Evolutionary conservation across 192 early-diverging fungal species (phyloP), one percentile per base, ranked within the genome.

Genomic region (Geranomyces michiganensis): DNA sequence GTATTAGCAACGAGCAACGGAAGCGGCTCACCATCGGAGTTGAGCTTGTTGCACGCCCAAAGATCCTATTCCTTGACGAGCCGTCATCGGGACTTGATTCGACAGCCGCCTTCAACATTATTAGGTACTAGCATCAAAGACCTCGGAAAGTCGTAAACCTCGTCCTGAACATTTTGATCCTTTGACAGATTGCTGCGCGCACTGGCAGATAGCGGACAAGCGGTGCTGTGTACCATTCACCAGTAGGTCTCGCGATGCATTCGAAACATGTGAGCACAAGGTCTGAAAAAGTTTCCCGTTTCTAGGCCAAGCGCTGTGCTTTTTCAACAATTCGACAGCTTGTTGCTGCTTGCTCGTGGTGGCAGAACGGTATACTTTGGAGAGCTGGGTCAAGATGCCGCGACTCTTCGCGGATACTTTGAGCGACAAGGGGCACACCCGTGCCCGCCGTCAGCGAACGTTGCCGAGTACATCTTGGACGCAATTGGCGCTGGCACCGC

Each of bases 21-120:
- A 96, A 96, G 82, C 90, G 92, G 43, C 72, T 96, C 62, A 94
- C 89, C 0, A 94, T 96, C 70, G 94, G 88, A 56, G 79, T 93
- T 19, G 94, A 96, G 78, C 82, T 96, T 48, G 91, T 92, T 14
- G 87, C 90, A 29, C 88, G 88, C 70, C 94, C 94, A 24, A 90
- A 89, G 79, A 80, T 93, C 59, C 80, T 93, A 47, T 92, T 93
- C 78, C 81, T 93, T 65, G 93, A 95, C 79, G 95, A 83, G 58
- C 95, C 95, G 53, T 95, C 93, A 6, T 92, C 90, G 24, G 95
- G 81, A 10, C 71, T 85, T 1, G 92, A 94, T 72, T 83, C 91
- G n/a, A 70, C 78, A 32, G 89, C 79, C 82, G 91, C 63, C 79
- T 90, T 70, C 84, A 88, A 68, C 90, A 93, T 75, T 80, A 91